Percentiles rank a stretch among this genome's conserved stretches.
Conservation (phyloP, 495 filamentous ascomycete species). For the Aspergillus coremiiformis region DNA sequence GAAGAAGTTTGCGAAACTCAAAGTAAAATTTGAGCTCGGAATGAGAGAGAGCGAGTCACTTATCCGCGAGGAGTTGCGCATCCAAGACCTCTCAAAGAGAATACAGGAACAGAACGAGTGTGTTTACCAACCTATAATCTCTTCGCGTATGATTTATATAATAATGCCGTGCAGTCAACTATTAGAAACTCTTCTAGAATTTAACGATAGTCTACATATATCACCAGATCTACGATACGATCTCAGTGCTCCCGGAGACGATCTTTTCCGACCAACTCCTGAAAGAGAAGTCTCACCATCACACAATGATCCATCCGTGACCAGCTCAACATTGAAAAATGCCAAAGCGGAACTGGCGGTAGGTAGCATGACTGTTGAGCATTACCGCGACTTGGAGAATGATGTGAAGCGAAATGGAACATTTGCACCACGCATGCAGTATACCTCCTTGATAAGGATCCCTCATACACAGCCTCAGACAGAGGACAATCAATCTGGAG, state of each 20-base stretch:
- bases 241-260: slow-evolving; percentile 38
- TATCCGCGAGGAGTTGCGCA: slow-evolving; percentile 69
- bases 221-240: slow-evolving; percentile 66
- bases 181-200: slow-evolving; percentile 76
- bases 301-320: slow-evolving; percentile 31
- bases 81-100: slow-evolving; percentile 64
- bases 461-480: slow-evolving; percentile 22
- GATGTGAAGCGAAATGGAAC: slow-evolving; percentile 32
- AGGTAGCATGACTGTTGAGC: slow-evolving; percentile 31
- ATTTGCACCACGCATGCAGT: slow-evolving; percentile 33
- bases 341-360: slow-evolving; percentile 36
- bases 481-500: slow-evolving; percentile 13
- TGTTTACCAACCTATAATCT: slow-evolving; percentile 3
- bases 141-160: background rate
- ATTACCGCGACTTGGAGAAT: slow-evolving; percentile 35
- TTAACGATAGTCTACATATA: slow-evolving; percentile 73
- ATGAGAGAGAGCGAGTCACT: slow-evolving; percentile 74
- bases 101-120: slow-evolving; percentile 86
- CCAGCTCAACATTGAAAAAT: slow-evolving; percentile 36
- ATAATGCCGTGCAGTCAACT: slow-evolving; percentile 49
- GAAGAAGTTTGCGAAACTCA: slow-evolving; percentile 95
- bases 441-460: slow-evolving; percentile 24
- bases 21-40: slow-evolving; percentile 71
- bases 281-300: slow-evolving; percentile 34
- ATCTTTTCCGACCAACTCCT: slow-evolving; percentile 29